Conservation (phyloP, 805 yeast species). For the Suhomyces prunicola region DNA sequence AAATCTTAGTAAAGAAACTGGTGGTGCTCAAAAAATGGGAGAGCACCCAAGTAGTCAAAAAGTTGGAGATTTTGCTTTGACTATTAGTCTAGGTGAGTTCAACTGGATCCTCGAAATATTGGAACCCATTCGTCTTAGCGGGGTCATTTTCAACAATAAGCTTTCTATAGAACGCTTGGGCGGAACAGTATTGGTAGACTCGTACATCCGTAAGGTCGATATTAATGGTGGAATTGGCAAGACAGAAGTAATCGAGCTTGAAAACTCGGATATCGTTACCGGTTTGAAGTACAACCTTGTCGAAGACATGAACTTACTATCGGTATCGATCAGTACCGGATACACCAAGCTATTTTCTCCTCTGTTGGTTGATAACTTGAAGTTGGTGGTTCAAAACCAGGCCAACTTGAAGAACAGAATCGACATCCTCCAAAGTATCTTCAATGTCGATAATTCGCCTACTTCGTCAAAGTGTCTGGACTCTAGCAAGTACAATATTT, state of each 20-base stretch:
- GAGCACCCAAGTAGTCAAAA: too few species aligned
- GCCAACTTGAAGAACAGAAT: constrained; percentile 7
- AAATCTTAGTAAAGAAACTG: not conserved
- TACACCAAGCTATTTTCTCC: constrained; percentile 29
- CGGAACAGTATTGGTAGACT: constrained; percentile 12
- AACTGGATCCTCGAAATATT: constrained; percentile 18
- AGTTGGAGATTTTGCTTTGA: constrained; percentile 10
- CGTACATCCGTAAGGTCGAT: constrained; percentile 18
- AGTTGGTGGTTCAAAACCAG: constrained; percentile 10
- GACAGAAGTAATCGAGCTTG: constrained; percentile 18
- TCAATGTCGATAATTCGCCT: not conserved
- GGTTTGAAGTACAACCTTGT: constrained; percentile 11
- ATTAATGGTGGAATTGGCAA: constrained; percentile 14
- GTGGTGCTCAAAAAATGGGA: not conserved
- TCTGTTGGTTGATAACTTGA: constrained; percentile 18
- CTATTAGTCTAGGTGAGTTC: constrained; percentile 18
- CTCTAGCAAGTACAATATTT: not conserved
- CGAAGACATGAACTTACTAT: constrained; percentile 12
- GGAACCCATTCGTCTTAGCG: constrained; percentile 15
- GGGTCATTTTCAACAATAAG: constrained; percentile 15
- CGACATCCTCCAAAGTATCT: constrained; percentile 6
- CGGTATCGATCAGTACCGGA: constrained; percentile 21
- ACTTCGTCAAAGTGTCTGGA: not conserved
- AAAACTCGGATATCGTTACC: constrained; percentile 24
- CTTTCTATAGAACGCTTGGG: constrained; percentile 12